Evolutionary conservation across 805 yeast species (phyloP).

Genomic region (Metschnikowia arizonensis): DNA sequence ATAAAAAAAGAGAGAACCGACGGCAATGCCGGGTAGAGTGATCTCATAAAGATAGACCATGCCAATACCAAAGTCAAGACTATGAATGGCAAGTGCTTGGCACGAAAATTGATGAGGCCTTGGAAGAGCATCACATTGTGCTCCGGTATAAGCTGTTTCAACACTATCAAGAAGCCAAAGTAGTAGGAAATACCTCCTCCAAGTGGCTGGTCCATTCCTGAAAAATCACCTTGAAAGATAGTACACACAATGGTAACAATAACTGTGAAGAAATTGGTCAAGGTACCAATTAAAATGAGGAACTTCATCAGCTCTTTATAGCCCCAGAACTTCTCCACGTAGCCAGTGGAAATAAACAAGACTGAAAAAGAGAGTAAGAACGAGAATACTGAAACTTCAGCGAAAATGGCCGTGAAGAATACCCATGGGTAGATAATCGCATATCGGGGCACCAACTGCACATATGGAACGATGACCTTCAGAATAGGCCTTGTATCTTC

Average conservation of each 20-base stretch:
- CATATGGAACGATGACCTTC: slow-evolving; percentile 47
- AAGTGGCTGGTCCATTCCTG: slow-evolving; percentile 41
- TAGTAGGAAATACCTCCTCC: slow-evolving; percentile 51
- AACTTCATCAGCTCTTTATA: slow-evolving; percentile 46
- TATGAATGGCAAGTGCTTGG: slow-evolving; percentile 59
- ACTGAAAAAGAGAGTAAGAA: slow-evolving; percentile 38
- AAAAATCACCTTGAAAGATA: slow-evolving; percentile 31
- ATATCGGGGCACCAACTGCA: slow-evolving; percentile 62
- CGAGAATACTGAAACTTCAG: slow-evolving; percentile 50
- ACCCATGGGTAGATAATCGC: slow-evolving; percentile 63
- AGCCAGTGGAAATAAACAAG: slow-evolving; percentile 40
- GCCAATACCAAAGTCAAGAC: slow-evolving; percentile 28
- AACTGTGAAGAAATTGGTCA: slow-evolving; percentile 54
- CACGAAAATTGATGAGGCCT: slow-evolving; percentile 45
- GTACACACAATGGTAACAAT: slow-evolving; percentile 38
- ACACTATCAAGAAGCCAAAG: slow-evolving; percentile 53
- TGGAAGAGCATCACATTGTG: slow-evolving; percentile 48
- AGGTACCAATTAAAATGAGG: slow-evolving; percentile 48
- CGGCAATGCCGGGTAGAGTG: slow-evolving; percentile 53
- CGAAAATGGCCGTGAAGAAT: slow-evolving; percentile 56
- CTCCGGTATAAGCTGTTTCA: slow-evolving; percentile 57
- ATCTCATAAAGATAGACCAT: slow-evolving; percentile 33
- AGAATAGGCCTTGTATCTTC: slow-evolving; percentile 20
- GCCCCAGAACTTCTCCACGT: slow-evolving; percentile 52
- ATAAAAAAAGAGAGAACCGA: slow-evolving; percentile 55